Evolutionary conservation across 768 basidiomycete species (phyloP).

Genomic region (Lentinula boryana): DNA sequence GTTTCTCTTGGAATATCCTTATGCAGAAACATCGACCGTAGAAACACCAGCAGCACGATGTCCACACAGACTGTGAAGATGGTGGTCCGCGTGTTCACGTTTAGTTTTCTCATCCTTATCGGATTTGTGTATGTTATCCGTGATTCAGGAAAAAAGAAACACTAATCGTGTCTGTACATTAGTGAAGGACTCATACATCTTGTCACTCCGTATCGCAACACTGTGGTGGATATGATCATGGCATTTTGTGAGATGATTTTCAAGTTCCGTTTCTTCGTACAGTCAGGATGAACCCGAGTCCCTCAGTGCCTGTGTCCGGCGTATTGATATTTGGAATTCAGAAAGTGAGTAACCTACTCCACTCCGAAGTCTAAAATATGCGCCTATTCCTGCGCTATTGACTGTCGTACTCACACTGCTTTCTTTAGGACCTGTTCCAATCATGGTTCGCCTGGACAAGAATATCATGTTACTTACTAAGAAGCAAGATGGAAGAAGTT

Average conservation of each 20-base stretch:
- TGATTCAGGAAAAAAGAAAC: not conserved
- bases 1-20: slow-evolving; percentile 8
- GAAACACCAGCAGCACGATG: not conserved
- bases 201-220: not conserved
- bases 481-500: not conserved
- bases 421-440: slow-evolving; percentile 5
- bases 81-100: slow-evolving; percentile 8
- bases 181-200: slow-evolving; percentile 8
- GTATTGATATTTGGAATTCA: slow-evolving; percentile 10
- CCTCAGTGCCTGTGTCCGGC: slow-evolving; percentile 7
- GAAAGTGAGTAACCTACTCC: not conserved
- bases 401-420: not conserved
- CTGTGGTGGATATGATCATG: slow-evolving; percentile 8
- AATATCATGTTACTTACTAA: not conserved
- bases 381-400: not conserved
- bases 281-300: not conserved
- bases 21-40: slow-evolving; percentile 5
- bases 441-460: not conserved
- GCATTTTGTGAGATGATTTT: slow-evolving; percentile 1
- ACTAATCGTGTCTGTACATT: not conserved
- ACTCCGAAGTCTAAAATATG: not conserved
- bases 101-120: slow-evolving; percentile 8
- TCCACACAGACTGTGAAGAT: slow-evolving; percentile 9
- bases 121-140: slow-evolving; percentile 4
- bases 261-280: not conserved